Evolutionary conservation across 257 asterid species (phyloP), one percentile per base, ranked within the genome.

Genomic region (Jacaranda copaia): DNA sequence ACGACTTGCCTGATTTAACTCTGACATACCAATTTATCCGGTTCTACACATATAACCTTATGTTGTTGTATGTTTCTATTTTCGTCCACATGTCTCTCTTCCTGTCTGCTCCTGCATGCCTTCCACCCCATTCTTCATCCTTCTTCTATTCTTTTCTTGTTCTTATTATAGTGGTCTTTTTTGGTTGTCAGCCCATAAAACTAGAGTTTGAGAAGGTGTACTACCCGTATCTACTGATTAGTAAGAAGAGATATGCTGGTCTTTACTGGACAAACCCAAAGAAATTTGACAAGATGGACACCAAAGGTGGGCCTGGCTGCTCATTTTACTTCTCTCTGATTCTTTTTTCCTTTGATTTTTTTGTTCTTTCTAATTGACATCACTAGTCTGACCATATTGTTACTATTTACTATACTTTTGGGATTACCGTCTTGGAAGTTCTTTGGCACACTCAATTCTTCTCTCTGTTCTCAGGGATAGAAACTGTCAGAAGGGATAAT

Each of bases 181-280:
- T 72, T 40, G 69, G 81, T 80, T 83, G 32, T 71, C 87, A 96
- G 99, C 99, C 98, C 57, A 91, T 96, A 81, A 93, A 89, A 81
- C 91, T 96, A 36, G 98, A 96, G 88, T 96, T 96, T 81, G 99
- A 96, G 93, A 96, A 96, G 93, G 88, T 96, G 48, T 96, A 96
- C 85, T 90, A 78, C 84, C 99, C 99, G 69, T 96, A 96, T 81
- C 84, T 96, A 46, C 81, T 96, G 65, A 96, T 96, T 73, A 96
- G 99, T 89, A 96, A 96, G 93, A 96, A 96, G 93, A 96, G 99
- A 80, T 96, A 96, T 81, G 99, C 99, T 81, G 99, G 99, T 72
- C 99, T 96, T 80, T 83, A 89, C 77, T 96, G 99, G 99, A 93
- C 99, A 80, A 96, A 89, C 86, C 97, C 97, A 55, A 81, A 87